Conservation (phyloP, 106 monocot species). For the Dendrobium huoshanense region DNA sequence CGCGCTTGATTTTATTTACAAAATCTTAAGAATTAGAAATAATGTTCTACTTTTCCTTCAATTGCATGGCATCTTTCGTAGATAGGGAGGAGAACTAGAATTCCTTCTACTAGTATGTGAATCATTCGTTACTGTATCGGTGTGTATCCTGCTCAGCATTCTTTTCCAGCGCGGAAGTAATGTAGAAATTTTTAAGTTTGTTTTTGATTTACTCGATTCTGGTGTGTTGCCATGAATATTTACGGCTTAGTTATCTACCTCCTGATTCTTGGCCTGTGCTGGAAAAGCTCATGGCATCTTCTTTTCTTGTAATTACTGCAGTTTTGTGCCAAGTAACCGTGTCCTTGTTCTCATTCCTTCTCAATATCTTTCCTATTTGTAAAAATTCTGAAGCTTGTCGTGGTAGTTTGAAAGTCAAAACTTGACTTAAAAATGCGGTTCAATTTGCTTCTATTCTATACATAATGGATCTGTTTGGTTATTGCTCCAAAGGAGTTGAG, state of each 20-base stretch:
- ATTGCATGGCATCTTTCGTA: background rate
- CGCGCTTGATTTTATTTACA: background rate
- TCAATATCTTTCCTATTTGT: background rate
- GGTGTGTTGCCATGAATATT: background rate
- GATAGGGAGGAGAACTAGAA: background rate
- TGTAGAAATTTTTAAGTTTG: background rate
- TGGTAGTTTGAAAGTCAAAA: background rate
- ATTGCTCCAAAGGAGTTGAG: background rate
- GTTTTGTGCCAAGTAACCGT: background rate
- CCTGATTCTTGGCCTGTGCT: background rate
- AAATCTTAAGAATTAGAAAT: background rate
- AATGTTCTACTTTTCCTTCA: background rate
- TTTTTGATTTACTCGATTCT: background rate
- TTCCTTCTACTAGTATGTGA: background rate
- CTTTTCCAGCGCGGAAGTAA: background rate
- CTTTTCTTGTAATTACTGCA: background rate
- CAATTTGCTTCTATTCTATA: background rate
- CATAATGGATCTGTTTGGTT: background rate
- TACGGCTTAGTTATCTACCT: background rate
- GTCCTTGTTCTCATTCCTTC: background rate
- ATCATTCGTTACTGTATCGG: background rate
- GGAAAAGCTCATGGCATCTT: background rate
- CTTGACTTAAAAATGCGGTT: background rate
- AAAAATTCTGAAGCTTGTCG: background rate
- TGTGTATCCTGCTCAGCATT: background rate